Evolutionary conservation across 495 filamentous ascomycete genomes (phyloP).

Genomic region (Monascus purpureus): DNA sequence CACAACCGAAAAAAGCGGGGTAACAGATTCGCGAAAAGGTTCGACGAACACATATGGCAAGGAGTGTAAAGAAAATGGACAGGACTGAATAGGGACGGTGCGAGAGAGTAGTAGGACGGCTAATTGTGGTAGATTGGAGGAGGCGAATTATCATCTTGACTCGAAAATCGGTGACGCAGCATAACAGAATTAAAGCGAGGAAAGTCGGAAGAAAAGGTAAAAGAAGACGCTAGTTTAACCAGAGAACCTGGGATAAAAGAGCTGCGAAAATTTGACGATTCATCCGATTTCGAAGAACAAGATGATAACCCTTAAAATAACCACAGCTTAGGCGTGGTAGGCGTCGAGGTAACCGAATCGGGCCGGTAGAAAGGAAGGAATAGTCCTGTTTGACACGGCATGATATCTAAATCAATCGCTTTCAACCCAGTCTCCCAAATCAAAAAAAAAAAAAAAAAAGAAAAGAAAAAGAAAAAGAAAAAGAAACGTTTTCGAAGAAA

Average conservation of each 20-base stretch:
- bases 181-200: too few relatives aligned
- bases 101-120: too few relatives aligned
- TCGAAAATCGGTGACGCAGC: too few relatives aligned
- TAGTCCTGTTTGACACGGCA: not conserved
- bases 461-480: conserved; percentile 4
- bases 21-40: too few relatives aligned
- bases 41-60: too few relatives aligned
- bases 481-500: conserved; percentile 9
- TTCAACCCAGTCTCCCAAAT: not conserved
- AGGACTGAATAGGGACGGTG: too few relatives aligned
- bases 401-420: conserved; percentile 1
- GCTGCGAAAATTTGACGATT: too few relatives aligned
- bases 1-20: conserved; percentile 13
- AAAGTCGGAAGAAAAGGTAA: conserved; percentile 5
- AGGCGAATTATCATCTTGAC: too few relatives aligned
- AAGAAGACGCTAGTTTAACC: conserved; percentile 3
- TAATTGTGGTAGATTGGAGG: too few relatives aligned
- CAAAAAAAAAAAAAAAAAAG: conserved; percentile 5
- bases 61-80: conserved; percentile 18
- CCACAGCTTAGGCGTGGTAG: not conserved
- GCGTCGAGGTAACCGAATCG: not conserved
- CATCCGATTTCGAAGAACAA: not conserved
- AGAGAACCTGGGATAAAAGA: too few relatives aligned
- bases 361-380: conserved; percentile 8
- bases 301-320: not conserved